phyloP scores from a whole-genome alignment of 805 yeast genomes.

The Starmerella lactis-condensi region DNA sequence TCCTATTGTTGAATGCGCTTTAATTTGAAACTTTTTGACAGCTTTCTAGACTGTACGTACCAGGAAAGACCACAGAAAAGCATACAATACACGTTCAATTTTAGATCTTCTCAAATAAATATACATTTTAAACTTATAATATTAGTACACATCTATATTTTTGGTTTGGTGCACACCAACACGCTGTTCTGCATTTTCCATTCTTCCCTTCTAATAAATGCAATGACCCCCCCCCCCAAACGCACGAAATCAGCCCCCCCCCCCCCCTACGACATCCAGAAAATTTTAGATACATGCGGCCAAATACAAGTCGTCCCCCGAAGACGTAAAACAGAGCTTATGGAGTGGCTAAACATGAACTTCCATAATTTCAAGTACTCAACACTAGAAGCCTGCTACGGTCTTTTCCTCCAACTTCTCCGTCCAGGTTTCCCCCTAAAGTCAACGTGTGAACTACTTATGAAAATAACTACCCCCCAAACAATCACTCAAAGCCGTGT shows the following conservation, averaged over 20 bases:
- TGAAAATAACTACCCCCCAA: constrained; percentile 4
- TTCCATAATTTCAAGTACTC: constrained; percentile 3
- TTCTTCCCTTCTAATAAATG: too few relatives aligned
- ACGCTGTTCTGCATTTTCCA: too few relatives aligned
- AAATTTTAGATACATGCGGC: constrained; percentile 4
- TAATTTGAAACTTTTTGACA: background rate
- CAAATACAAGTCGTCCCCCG: constrained; percentile 6
- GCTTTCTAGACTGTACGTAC: too few relatives aligned
- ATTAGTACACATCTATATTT: too few relatives aligned
- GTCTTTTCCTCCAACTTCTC: constrained; percentile 8
- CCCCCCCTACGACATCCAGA: constrained; percentile 3
- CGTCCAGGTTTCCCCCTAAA: constrained; percentile 7
- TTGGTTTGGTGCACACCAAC: too few relatives aligned
- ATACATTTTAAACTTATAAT: too few relatives aligned
- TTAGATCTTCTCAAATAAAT: too few relatives aligned
- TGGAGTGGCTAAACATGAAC: constrained; percentile 10
- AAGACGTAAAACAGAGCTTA: constrained; percentile 4
- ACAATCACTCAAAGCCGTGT: constrained; percentile 11
- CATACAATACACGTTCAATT: too few relatives aligned
- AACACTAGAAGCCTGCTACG: constrained; percentile 5
- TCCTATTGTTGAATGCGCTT: constrained; percentile 3
- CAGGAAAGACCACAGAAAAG: too few relatives aligned
- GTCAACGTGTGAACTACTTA: constrained; percentile 6
- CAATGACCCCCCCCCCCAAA: too few relatives aligned
- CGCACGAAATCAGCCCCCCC: too few relatives aligned